Evolutionary conservation across 768 basidiomycete genomes (phyloP).

Genomic region (Xerocomellus dryophilus): DNA sequence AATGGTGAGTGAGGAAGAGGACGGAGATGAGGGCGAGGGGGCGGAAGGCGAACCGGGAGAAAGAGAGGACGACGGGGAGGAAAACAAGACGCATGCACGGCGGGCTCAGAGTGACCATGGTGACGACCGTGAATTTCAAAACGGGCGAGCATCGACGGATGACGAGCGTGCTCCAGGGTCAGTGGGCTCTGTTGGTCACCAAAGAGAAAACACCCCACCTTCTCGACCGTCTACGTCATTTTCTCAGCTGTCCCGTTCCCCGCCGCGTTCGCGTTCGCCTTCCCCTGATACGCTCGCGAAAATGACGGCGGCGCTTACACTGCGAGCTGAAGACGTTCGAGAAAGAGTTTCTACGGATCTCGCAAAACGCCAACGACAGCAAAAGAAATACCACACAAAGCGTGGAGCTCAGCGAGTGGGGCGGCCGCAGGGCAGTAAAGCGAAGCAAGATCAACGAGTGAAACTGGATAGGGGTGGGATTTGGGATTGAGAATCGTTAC

Average conservation of each 20-base stretch:
- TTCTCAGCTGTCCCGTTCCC: conserved; percentile 50
- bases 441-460: conserved; percentile 71
- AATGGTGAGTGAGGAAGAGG: conserved; percentile 27
- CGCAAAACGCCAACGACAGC: conserved; percentile 57
- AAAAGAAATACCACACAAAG: conserved; percentile 78
- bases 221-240: conserved; percentile 31
- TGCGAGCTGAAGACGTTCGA: conserved; percentile 43
- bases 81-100: conserved; percentile 22
- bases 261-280: conserved; percentile 47
- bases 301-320: conserved; percentile 40
- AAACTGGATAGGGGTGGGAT: conserved; percentile 56
- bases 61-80: conserved; percentile 31
- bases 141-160: conserved; percentile 7
- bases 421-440: conserved; percentile 77
- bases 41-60: conserved; percentile 39
- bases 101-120: conserved; percentile 4
- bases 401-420: conserved; percentile 60
- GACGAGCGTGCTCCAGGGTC: neutral
- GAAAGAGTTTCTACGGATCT: conserved; percentile 63
- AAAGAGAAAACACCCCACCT: conserved; percentile 12
- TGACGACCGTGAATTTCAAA: conserved; percentile 14
- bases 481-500: conserved; percentile 49
- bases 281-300: conserved; percentile 44
- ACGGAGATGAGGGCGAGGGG: conserved; percentile 36
- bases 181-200: neutral